Evolutionary conservation across 2,329 filamentous ascomycete species (phyloP), one percentile per base, ranked within the genome.

Genomic region (Venturia asperata): DNA sequence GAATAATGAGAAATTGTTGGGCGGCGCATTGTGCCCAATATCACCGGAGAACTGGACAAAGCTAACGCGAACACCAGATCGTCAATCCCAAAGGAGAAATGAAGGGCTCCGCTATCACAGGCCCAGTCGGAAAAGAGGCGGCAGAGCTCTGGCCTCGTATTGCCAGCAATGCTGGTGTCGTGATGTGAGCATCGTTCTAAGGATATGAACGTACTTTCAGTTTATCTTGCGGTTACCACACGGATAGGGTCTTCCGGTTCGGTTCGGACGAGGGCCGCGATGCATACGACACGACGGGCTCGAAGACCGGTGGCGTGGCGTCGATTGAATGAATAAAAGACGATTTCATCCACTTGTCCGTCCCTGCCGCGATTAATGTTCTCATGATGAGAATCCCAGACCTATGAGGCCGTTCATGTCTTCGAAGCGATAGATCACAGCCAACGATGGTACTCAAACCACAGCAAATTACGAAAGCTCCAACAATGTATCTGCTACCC

Each of bases 11-110:
- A 34, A 27, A 27, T 27, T 61, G 42, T 24, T 64, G 13, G 45
- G 15, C n/a, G n/a, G 61, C 7, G 55, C 27, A 24, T 3, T 45
- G 66, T 66, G 65, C 24, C 19, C 30, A 47, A 65, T 45, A 68
- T 70, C 71, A 64, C 15, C 37, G 30, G 71, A 65, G 27, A 7
- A 43, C 37, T 55, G 34, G 21, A 64, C 60, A 30, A 56, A 56
- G 27, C 37, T 47, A 63, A 60, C 41, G n/a, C 52, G 52, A 15
- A 37, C 17, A 64, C 65, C 77, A 94, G 90, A 99, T 99, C 77
- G 94, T 99, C 86, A 99, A 99, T 87, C 92, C 93, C 82, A 99
- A 99, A 90, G 94, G 94, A 84, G 94, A 99, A 85, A 99, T 99
- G 94, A 99, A 99, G 90, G 94, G 94, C 79, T 97, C 92, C 71